These are phyloP conservation scores for Protomyces inundatus DNA, from an alignment of 1,139 yeast species.

Conservation along the genomic window DNA sequence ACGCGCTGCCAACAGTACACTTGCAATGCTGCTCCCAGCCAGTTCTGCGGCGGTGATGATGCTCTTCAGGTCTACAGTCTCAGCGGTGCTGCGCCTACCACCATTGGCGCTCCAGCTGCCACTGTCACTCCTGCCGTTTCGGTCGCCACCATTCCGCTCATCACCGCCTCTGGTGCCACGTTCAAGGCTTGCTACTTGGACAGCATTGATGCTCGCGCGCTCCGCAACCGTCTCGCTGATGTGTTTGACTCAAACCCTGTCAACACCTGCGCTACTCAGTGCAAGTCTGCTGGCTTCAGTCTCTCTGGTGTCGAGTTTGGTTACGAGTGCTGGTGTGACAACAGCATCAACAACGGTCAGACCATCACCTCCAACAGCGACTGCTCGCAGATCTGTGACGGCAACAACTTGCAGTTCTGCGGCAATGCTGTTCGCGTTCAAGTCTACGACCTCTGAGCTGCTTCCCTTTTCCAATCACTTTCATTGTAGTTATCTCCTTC, in stretches of 20 bases:
- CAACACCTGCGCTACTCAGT: slow-evolving; percentile 4
- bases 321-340: slow-evolving; percentile 27
- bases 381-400: slow-evolving; percentile 25
- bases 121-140: not conserved
- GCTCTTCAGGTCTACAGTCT: slow-evolving; percentile 12
- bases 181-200: not conserved
- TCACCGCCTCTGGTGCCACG: not conserved
- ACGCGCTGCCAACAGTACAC: slow-evolving; percentile 11
- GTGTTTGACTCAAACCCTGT: not conserved
- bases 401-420: slow-evolving; percentile 12
- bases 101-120: not conserved
- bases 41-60: slow-evolving; percentile 20
- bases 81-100: not conserved
- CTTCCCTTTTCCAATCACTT: no score
- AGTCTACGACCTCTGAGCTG: slow-evolving; percentile 1
- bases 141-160: not conserved
- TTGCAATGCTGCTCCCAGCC: slow-evolving; percentile 20
- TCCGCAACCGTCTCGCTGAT: not conserved
- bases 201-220: not conserved
- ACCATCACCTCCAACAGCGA: slow-evolving; percentile 2
- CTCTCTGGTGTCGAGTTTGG: slow-evolving; percentile 28
- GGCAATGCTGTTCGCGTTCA: slow-evolving; percentile 21
- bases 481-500: no score
- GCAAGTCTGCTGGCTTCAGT: slow-evolving; percentile 17
- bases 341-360: slow-evolving; percentile 12